Conservation (phyloP, 2,329 filamentous ascomycete genomes). For the Fusarium paranaense region DNA sequence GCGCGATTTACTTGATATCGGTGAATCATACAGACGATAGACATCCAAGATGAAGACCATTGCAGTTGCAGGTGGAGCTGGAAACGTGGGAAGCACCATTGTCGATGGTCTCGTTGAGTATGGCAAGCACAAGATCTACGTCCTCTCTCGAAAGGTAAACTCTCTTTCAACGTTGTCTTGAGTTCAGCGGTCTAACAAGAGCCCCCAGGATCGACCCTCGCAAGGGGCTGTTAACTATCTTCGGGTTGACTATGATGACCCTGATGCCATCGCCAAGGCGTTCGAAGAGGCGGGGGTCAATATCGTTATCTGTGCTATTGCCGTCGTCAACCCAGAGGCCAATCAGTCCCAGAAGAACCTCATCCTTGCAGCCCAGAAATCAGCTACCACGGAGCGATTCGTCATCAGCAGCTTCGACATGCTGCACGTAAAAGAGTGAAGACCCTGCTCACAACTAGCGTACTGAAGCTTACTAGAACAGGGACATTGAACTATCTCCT, state of each 20-base stretch:
- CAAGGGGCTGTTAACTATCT: conserved; percentile 14
- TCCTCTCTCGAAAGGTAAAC: conserved; percentile 21
- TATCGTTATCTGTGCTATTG: conserved; percentile 36
- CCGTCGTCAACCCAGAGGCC: conserved; percentile 23
- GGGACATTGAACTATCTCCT: conserved; percentile 33
- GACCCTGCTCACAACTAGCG: too few relatives aligned
- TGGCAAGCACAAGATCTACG: conserved; percentile 28
- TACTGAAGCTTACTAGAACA: too few relatives aligned
- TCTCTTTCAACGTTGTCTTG: too few relatives aligned
- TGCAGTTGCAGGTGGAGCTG: conserved; percentile 35
- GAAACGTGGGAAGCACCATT: conserved; percentile 31
- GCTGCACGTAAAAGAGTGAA: conserved; percentile 33
- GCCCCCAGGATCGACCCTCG: neutral
- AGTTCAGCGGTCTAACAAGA: neutral
- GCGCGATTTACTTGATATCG: neutral
- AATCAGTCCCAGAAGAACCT: conserved; percentile 35
- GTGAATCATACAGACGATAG: neutral
- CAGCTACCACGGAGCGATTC: conserved; percentile 19
- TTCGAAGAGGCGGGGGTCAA: conserved; percentile 18
- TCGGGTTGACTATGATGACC: conserved; percentile 21
- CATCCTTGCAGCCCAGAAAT: conserved; percentile 24
- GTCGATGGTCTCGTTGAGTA: conserved; percentile 31
- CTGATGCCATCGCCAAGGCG: neutral
- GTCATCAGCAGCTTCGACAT: conserved; percentile 40
- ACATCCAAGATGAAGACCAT: conserved; percentile 23